Percentiles rank a stretch among this genome's conserved stretches.
These are phyloP conservation scores for Aspergillus sp. DNA, from an alignment of 2,329 filamentous ascomycete genomes.

Conservation along the genomic window DNA sequence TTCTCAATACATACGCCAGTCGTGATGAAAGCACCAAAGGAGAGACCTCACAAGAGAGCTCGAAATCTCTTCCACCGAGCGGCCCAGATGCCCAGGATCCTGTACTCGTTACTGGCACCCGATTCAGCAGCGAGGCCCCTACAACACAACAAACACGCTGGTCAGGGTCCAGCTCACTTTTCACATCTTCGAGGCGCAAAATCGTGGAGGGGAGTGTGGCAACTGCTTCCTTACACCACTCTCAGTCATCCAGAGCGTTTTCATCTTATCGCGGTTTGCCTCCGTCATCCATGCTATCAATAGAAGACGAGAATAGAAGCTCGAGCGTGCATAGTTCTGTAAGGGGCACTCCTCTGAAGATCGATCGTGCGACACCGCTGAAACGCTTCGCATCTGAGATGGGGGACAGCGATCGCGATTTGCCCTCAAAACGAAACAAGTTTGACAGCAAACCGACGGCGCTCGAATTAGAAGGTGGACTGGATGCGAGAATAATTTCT, in stretches of 20 bases:
- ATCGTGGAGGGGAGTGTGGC: constrained; percentile 16
- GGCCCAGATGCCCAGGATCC: constrained; percentile 1
- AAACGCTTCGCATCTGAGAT: constrained; percentile 17
- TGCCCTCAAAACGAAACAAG: constrained; percentile 17
- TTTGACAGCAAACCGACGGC: not conserved
- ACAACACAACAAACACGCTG: constrained; percentile 16
- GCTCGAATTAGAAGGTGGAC: not conserved
- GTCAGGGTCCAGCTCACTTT: constrained; percentile 20
- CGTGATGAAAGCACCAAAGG: constrained; percentile 19
- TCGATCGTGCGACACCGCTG: constrained; percentile 5
- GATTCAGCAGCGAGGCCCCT: constrained; percentile 19
- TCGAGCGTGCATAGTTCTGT: not conserved
- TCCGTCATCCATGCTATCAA: constrained; percentile 12
- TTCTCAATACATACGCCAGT: constrained; percentile 34
- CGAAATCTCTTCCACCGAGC: constrained; percentile 10
- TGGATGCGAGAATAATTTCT: constrained; percentile 16
- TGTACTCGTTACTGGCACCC: constrained; percentile 22
- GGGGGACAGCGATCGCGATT: constrained; percentile 8
- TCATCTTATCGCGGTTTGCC: constrained; percentile 20
- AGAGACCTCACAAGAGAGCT: constrained; percentile 18
- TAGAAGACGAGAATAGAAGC: constrained; percentile 1
- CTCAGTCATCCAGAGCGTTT: constrained; percentile 19
- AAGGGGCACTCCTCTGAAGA: constrained; percentile 4
- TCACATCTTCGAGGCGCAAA: constrained; percentile 25
- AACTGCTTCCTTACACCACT: constrained; percentile 8